Percentiles rank a stretch among this genome's conserved stretches.
phyloP scores from a whole-genome alignment of 306 rosid genomes.

The Vigna radiata region DNA sequence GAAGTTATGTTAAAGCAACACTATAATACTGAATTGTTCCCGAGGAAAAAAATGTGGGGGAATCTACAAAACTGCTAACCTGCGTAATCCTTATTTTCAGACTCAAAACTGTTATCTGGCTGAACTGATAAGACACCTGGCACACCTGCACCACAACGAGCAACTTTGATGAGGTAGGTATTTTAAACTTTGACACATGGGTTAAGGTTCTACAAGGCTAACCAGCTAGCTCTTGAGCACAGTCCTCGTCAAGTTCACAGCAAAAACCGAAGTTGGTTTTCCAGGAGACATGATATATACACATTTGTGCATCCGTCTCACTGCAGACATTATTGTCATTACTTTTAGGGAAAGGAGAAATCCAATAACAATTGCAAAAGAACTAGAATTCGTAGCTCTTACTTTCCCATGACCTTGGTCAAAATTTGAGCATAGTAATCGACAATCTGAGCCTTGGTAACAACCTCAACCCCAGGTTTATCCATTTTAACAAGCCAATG shows the following conservation, averaged over 20 bases:
- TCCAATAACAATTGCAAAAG: slow-evolving; percentile 9
- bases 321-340: slow-evolving; percentile 51
- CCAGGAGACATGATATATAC: slow-evolving; percentile 92
- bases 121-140: slow-evolving; percentile 81
- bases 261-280: slow-evolving; percentile 80
- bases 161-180: background rate
- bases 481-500: slow-evolving; percentile 87
- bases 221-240: slow-evolving; percentile 77
- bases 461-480: slow-evolving; percentile 78
- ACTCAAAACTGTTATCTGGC: slow-evolving; percentile 64
- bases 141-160: slow-evolving; percentile 62
- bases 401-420: slow-evolving; percentile 85
- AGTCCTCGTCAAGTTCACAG: slow-evolving; percentile 83
- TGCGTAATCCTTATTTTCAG: slow-evolving; percentile 75
- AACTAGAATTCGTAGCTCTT: slow-evolving; percentile 40
- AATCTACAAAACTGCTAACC: slow-evolving; percentile 51
- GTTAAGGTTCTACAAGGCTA: slow-evolving; percentile 35
- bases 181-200: slow-evolving; percentile 11
- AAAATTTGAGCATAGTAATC: slow-evolving; percentile 80
- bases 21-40: background rate
- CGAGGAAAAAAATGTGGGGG: background rate
- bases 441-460: slow-evolving; percentile 92
- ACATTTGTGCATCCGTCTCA: slow-evolving; percentile 90
- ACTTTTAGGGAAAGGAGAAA: slow-evolving; percentile 39
- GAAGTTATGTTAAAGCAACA: background rate